Evolutionary conservation across 768 basidiomycete genomes (phyloP).

Genomic region (Tylopilus plumbeoviolaceoides): DNA sequence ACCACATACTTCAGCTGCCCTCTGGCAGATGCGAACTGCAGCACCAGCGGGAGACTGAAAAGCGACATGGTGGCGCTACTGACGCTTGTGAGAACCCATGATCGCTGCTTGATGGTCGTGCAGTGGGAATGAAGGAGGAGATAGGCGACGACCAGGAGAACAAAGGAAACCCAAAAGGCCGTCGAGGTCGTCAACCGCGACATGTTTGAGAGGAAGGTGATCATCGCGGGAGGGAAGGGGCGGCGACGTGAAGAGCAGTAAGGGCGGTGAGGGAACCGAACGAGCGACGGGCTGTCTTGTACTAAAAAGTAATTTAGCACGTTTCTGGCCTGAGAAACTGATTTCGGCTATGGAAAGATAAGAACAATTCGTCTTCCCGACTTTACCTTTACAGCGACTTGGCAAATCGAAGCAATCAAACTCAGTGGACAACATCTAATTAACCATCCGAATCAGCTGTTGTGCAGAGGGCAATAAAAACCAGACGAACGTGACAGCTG

Average conservation of each 20-base stretch:
- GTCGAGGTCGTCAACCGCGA: constrained; percentile 19
- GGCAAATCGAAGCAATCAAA: background rate
- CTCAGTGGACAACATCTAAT: background rate
- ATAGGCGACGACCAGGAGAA: constrained; percentile 26
- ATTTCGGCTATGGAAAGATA: constrained; percentile 17
- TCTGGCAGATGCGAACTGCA: constrained; percentile 23
- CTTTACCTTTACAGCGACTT: constrained; percentile 12
- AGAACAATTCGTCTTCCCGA: constrained; percentile 7
- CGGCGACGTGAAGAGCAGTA: constrained; percentile 21
- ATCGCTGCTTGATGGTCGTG: constrained; percentile 37
- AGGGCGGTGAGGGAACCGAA: too few species aligned
- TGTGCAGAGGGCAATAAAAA: background rate
- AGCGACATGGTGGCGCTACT: constrained; percentile 40
- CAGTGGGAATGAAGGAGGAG: constrained; percentile 28
- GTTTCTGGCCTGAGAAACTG: constrained; percentile 24
- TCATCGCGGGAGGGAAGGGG: constrained; percentile 18
- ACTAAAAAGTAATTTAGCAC: constrained; percentile 18
- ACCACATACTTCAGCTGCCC: constrained; percentile 26
- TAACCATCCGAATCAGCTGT: background rate
- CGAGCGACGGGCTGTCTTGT: constrained; percentile 5
- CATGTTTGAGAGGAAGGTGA: constrained; percentile 16
- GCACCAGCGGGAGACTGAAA: constrained; percentile 38
- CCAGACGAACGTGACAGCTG: constrained; percentile 16
- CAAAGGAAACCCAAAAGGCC: constrained; percentile 20
- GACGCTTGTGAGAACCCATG: constrained; percentile 46